Evolutionary conservation across 2,329 filamentous ascomycete species (phyloP), one percentile per base, ranked within the genome.

Genomic region (Verticillium nubilum): DNA sequence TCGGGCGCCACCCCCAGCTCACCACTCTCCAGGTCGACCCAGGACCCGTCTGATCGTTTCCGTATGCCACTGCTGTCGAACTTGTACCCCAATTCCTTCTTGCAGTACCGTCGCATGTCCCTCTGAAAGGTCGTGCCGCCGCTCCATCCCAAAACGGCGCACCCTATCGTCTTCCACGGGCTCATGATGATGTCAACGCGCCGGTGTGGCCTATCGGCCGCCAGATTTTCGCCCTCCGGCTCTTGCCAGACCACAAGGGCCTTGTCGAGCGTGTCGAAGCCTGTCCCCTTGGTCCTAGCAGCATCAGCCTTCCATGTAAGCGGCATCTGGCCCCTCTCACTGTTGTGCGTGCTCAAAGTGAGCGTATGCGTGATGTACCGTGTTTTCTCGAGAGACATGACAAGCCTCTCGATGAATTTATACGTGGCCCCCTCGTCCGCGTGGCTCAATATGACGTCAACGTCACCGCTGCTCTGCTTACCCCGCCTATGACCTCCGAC

Each of bases 191-290:
- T 97, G 69, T 98, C 94, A 1, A 98, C 93, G 53, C 94, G 82
- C 23, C 92, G 85, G 69, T 97, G 94, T 1, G 83, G 81, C 19
- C 35, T 26, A 13, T 9, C 25, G 25, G 19, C n/a, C 4, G 42
- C 7, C 42, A 9, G 5, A 4, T 33, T 26, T 15, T 56, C 25
- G 57, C 47, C 12, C 4, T 72, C 56, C 0, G 88, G 88, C 67
- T 92, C 80, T 69, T 96, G 91, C 94, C 94, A 98, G 0, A 97
- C 92, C 1, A 97, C 89, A 57, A 98, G 77, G 0, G 92, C 92
- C 72, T 97, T 97, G 72, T 98, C 93, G 1, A 98, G 80, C 0
- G 87, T 91, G 69, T 97, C 93, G 65, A 97, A 97, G 0, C 91
- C 90, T 25, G 80, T 76, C 0, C 82, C 81, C 13, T 58, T 61